Base-by-base conservation (phyloP, 495 filamentous ascomycete genomes). In the Penicillium argentinense region DNA sequence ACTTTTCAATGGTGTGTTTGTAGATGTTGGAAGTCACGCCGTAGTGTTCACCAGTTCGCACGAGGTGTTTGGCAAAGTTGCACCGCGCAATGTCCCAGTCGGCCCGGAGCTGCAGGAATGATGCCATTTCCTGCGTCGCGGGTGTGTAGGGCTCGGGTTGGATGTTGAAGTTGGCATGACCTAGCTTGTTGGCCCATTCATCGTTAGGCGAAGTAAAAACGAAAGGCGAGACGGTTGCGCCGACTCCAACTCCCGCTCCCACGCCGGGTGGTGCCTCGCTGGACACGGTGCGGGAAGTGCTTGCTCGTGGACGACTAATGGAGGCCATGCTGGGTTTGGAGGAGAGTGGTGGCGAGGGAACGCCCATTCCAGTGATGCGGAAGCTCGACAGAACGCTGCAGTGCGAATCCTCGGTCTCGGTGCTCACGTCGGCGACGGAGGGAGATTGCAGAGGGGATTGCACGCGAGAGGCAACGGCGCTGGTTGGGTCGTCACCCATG, bases 121-220 rank as follows among this genome's bases (percentile, higher is more conserved):
- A 74, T 7, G 78, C 72, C 1, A 86, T 51, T 42, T 83, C 76
- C 48, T 70, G 81, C 0, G 54, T 55, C 22, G 84, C 76, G 0
- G 89, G 87, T 9, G 76, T 54, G 55, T 97, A 95, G 0, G 91
- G 91, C 57, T 82, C 83, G 2, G 91, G 91, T 12, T 83, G 71
- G 50, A 97, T 93, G 56, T 80, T 91, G 68, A 91, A 97, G 60
- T 97, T 95, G 33, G 91, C 89, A 60, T 97, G 91, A 11, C 91
- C 91, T 3, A 97, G 80, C 45, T 81, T 83, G 54, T 82, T 78
- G 5, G 89, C 82, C 91, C 91, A 96, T 45, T 81, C 76, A 62
- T 97, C 91, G 17, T 80, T 74, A 8, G 79, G 77, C 39, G 87
- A 81, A 5, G 80, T 75, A 0, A 88, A 69, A 13, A 78, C 63